Conservation (phyloP, 2,329 filamentous ascomycete species). For the Didymella segeticola region DNA sequence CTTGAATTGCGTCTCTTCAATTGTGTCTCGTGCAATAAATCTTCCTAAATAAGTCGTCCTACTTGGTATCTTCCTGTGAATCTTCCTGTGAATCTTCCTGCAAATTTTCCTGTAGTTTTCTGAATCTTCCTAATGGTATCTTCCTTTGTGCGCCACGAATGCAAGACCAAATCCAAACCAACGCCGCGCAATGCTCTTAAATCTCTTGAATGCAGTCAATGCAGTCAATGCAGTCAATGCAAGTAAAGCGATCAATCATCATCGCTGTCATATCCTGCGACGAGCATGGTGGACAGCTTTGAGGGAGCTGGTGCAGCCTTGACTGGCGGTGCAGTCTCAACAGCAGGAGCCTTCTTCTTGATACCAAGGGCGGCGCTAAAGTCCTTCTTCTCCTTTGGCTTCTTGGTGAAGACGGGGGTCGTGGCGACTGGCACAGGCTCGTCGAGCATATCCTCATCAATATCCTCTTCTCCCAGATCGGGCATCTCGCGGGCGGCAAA, state of each 20-base stretch:
- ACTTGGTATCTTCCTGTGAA: too few relatives aligned
- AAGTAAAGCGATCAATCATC: conserved; percentile 8
- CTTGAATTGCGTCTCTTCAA: too few relatives aligned
- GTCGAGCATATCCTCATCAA: conserved; percentile 53
- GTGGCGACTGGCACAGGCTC: conserved; percentile 35
- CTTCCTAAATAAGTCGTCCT: too few relatives aligned
- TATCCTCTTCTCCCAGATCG: conserved; percentile 61
- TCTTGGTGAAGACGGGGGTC: conserved; percentile 71
- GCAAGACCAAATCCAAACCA: too few relatives aligned
- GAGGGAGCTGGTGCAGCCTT: conserved; percentile 20
- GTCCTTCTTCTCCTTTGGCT: conserved; percentile 89
- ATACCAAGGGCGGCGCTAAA: conserved; percentile 77
- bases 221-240: neutral
- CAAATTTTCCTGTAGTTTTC: too few relatives aligned
- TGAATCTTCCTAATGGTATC: too few relatives aligned
- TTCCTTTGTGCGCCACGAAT: too few relatives aligned
- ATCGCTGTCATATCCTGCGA: conserved; percentile 42
- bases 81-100: too few relatives aligned
- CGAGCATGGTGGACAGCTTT: conserved; percentile 33
- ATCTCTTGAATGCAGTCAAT: neutral
- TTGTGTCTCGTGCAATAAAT: too few relatives aligned
- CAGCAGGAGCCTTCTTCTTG: conserved; percentile 59
- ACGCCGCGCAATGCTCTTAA: too few relatives aligned
- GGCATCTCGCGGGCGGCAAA: conserved; percentile 62
- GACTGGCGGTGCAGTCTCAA: conserved; percentile 10